Percentiles rank a stretch among this genome's conserved stretches.
These are phyloP conservation scores for Micractinium conductrix DNA, from an alignment of 139 green algal species.

Conservation along the genomic window DNA sequence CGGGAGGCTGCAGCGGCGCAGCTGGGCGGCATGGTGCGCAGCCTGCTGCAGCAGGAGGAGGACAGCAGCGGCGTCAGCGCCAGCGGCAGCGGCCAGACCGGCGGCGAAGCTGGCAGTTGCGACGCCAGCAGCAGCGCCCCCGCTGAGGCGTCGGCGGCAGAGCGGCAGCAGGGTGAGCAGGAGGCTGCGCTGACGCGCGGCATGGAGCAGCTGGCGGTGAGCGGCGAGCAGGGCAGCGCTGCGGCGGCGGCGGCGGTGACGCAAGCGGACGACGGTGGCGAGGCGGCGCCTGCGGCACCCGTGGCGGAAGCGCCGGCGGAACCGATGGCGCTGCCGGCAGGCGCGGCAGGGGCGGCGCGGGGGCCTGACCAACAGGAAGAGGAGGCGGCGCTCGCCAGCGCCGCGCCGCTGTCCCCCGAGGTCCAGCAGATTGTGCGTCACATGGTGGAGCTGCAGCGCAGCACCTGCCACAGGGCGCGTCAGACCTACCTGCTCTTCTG, in stretches of 20 bases:
- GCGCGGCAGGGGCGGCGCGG: neutral
- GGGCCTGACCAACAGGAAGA: neutral
- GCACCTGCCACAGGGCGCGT: conserved; percentile 27
- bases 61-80: neutral
- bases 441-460: conserved; percentile 37
- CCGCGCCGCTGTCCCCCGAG: neutral
- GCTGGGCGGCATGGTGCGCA: conserved; percentile 44
- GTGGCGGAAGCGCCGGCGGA: neutral
- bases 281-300: neutral
- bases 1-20: conserved; percentile 51
- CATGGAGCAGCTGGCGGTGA: neutral
- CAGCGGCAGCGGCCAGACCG: neutral
- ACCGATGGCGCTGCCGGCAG: no score
- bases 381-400: neutral
- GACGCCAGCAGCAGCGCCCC: neutral
- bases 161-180: neutral
- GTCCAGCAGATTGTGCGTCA: conserved; percentile 31
- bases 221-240: neutral
- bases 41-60: conserved; percentile 12
- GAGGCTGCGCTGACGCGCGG: neutral
- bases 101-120: neutral
- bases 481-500: conserved; percentile 54
- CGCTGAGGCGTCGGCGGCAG: neutral
- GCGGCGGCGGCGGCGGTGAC: neutral
- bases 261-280: neutral